phyloP scores from a whole-genome alignment of 768 basidiomycete genomes.

The Dendrothele bispora region DNA sequence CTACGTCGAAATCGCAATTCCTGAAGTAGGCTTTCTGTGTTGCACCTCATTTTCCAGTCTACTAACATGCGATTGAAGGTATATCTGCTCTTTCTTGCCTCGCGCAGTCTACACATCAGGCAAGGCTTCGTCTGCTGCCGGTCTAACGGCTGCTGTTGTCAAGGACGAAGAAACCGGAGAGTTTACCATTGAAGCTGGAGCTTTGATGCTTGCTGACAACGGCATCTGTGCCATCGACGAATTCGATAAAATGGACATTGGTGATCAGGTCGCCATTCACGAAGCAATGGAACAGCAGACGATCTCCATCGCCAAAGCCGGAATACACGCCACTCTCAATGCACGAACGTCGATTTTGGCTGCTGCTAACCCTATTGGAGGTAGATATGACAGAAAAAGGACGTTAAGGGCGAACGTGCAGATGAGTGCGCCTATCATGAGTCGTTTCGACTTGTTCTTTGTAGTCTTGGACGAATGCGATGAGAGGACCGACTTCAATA shows the following conservation, averaged over 20 bases:
- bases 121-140: slow-evolving; percentile 98
- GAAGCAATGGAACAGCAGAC: slow-evolving; percentile 99
- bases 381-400: slow-evolving; percentile 94
- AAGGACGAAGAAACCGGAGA: slow-evolving; percentile 99
- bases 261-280: slow-evolving; percentile 98
- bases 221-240: slow-evolving; percentile 99
- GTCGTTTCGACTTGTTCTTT: slow-evolving; percentile 96
- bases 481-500: slow-evolving; percentile 86
- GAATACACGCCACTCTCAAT: slow-evolving; percentile 97
- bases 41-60: too few relatives aligned
- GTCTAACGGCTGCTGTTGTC: slow-evolving; percentile 97
- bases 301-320: slow-evolving; percentile 98
- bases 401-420: slow-evolving; percentile 88
- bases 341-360: slow-evolving; percentile 97
- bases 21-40: slow-evolving; percentile 68
- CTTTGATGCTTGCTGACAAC: slow-evolving; percentile 98
- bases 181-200: slow-evolving; percentile 99
- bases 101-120: slow-evolving; percentile 98
- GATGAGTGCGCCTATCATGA: slow-evolving; percentile 99
- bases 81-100: slow-evolving; percentile 96
- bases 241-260: slow-evolving; percentile 99
- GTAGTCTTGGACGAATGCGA: slow-evolving; percentile 98
- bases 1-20: slow-evolving; percentile 98
- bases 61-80: too few relatives aligned
- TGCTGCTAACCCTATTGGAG: slow-evolving; percentile 97